A percentile compares a stretch with the other conserved stretches of the same genome.
Conservation (phyloP, 2,329 filamentous ascomycete species). For the Xylogone sp. region DNA sequence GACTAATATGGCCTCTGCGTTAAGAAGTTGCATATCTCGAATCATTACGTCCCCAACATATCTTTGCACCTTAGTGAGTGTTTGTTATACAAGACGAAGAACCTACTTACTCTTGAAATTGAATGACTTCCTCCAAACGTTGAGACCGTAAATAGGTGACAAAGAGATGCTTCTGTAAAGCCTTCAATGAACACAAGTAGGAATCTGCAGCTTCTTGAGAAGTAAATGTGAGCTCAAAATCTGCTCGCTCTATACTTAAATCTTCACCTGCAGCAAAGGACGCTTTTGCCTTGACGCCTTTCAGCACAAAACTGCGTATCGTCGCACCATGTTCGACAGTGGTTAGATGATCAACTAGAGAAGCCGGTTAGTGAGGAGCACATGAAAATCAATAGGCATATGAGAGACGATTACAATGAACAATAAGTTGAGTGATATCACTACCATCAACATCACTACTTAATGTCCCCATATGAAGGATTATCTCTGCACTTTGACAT, state of each 20-base stretch:
- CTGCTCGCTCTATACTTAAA: not conserved
- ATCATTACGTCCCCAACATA: slow-evolving; percentile 9
- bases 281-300: not conserved
- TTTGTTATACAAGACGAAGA: not conserved
- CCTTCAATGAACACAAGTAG: not conserved
- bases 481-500: slow-evolving; percentile 4
- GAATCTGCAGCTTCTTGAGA: not conserved
- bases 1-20: slow-evolving; percentile 4
- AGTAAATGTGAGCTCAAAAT: not conserved
- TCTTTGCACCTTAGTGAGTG: not conserved
- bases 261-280: not conserved
- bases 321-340: not conserved
- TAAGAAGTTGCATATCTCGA: slow-evolving; percentile 8
- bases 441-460: not conserved
- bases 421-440: slow-evolving; percentile 1
- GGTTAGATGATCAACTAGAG: not conserved
- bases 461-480: slow-evolving; percentile 2
- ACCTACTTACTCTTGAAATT: not conserved
- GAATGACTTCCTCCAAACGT: not conserved
- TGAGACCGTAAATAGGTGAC: not conserved
- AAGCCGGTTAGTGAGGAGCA: not conserved
- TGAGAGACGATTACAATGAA: slow-evolving; percentile 1
- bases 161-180: not conserved
- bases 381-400: no score
- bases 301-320: not conserved